A percentile compares a stretch with the other conserved stretches of the same genome.
Evolutionary conservation across 306 rosid genomes (phyloP).

Genomic region (Gastrolobium bilobum): DNA sequence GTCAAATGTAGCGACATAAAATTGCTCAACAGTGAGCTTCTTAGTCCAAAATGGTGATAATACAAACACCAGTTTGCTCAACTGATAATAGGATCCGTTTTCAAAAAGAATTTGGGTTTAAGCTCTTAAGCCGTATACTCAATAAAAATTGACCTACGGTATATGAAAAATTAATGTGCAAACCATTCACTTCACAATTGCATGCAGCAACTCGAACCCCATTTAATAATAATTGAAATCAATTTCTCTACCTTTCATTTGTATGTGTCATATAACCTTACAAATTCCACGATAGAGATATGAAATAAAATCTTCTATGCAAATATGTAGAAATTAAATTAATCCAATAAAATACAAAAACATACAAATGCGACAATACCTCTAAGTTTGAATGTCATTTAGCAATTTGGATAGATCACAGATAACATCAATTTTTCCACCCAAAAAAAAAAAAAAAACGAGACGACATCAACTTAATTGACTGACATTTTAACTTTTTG

Average conservation of each 20-base stretch:
- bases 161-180: too few species aligned
- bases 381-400: constrained; percentile 35
- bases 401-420: background rate
- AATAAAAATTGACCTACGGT: too few species aligned
- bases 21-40: background rate
- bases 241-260: too few species aligned
- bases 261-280: background rate
- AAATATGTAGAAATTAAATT: constrained; percentile 4
- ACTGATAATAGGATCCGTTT: background rate
- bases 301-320: background rate
- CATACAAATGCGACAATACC: background rate
- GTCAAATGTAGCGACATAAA: background rate
- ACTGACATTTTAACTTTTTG: background rate
- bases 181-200: too few species aligned
- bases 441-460: too few species aligned
- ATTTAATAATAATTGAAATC: too few species aligned
- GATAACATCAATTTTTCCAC: background rate
- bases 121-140: background rate
- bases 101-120: background rate
- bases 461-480: background rate
- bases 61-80: background rate
- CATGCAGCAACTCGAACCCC: too few species aligned
- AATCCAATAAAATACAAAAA: background rate
- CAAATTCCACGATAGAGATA: constrained; percentile 17
- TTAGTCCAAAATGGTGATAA: background rate